phyloP scores from a whole-genome alignment of 352 stramenopile species.

The Nothophytophthora sp. region DNA sequence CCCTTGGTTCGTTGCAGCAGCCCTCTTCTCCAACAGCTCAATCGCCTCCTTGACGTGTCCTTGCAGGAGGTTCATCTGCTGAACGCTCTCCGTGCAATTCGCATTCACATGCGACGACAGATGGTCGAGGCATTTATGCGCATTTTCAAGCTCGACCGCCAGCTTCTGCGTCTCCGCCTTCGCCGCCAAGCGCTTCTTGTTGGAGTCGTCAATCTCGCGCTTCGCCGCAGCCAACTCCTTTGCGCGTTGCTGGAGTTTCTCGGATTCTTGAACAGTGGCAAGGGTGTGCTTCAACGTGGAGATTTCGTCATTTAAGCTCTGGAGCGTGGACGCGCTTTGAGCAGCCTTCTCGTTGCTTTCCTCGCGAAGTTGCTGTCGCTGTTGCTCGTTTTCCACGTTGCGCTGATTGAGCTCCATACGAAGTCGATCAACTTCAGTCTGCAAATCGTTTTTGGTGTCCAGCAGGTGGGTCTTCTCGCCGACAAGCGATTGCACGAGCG shows the following conservation, averaged over 20 bases:
- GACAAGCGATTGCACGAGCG: slow-evolving; percentile 60
- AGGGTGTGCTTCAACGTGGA: slow-evolving; percentile 57
- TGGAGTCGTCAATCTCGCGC: slow-evolving; percentile 75
- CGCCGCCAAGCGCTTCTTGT: slow-evolving; percentile 81
- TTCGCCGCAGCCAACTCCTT: slow-evolving; percentile 68
- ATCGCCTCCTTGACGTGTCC: slow-evolving; percentile 73
- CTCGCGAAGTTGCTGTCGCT: slow-evolving; percentile 60
- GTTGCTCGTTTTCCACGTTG: slow-evolving; percentile 71
- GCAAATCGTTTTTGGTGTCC: slow-evolving; percentile 46
- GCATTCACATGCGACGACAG: slow-evolving; percentile 55
- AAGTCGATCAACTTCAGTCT: slow-evolving; percentile 71
- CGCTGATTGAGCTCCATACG: slow-evolving; percentile 78
- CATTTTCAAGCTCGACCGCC: slow-evolving; percentile 65
- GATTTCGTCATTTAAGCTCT: slow-evolving; percentile 64
- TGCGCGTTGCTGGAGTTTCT: slow-evolving; percentile 69
- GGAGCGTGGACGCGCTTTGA: slow-evolving; percentile 40
- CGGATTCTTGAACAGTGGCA: slow-evolving; percentile 63
- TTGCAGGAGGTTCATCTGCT: slow-evolving; percentile 60
- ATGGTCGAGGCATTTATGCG: slow-evolving; percentile 64
- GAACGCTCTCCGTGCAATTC: slow-evolving; percentile 54
- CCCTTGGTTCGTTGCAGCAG: slow-evolving; percentile 14
- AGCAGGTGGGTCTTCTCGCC: slow-evolving; percentile 61
- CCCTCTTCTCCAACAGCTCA: slow-evolving; percentile 65
- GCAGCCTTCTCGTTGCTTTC: slow-evolving; percentile 53
- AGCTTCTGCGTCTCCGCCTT: slow-evolving; percentile 85